Base-by-base conservation (phyloP, 352 stramenopile genomes). In the Paralagenidium karlingii region DNA sequence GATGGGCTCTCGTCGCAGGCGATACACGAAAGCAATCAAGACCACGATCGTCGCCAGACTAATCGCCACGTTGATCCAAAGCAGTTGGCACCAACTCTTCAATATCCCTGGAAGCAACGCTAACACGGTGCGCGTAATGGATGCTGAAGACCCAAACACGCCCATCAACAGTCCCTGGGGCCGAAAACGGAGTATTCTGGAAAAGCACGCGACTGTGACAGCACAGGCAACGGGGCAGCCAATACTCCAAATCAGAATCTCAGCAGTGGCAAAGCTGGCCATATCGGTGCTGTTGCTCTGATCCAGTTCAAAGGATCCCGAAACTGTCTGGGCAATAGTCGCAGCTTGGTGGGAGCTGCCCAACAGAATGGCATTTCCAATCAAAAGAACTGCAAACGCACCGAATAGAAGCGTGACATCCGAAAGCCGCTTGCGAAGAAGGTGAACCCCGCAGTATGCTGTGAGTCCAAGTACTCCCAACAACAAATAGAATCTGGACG, bases 181-280 rank as follows among this genome's bases (percentile, higher is more conserved):
- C 12, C 56, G 43, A 6, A 58, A 61, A 5, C 68, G 65, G 0
- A 82, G 57, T 4, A 71, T 49, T 41, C 78, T 80, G 0, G 66
- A 80, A 38, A 82, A 80, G 0, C 65, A 58, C 1, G 59, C 63
- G 8, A 77, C 62, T 12, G 75, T 54, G 12, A 80, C 66, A 6
- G 68, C 64, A 0, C 63, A 71, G 3, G 62, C 58, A 12, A 82
- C 30, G 0, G 68, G 68, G 40, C 60, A 79, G 5, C 68, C 68
- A 34, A 82, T 50, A 18, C 68, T 82, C 68, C 68, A 82, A 0
- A 82, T 51, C 15, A 82, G 60, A 6, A 79, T 45, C 22, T 80
- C 60, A 3, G 57, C 58, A 13, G 49, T 16, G 6, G 74, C 49
- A 16, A 80, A 65, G 18, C 28, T 13, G 13, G 28, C 13, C 13